These are phyloP conservation scores for Kazachstania bromeliacearum DNA, from an alignment of 805 yeast genomes.

Conservation along the genomic window DNA sequence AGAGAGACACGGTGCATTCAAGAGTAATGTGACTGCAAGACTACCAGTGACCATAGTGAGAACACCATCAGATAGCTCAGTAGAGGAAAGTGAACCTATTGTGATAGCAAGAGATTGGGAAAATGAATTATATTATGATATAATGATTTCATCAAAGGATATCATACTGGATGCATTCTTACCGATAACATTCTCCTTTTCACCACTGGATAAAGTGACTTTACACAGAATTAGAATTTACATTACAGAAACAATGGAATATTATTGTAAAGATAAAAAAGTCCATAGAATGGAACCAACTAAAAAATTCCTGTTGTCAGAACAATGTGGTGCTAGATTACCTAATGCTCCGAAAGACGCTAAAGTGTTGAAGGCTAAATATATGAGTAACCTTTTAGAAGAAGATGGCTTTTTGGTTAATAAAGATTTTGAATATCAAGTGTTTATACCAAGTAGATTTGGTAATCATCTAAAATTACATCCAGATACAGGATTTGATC, in stretches of 20 bases:
- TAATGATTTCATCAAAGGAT: conserved; percentile 81
- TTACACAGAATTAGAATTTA: conserved; percentile 80
- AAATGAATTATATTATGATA: conserved; percentile 80
- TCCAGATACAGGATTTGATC: conserved; percentile 75
- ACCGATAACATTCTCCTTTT: conserved; percentile 75
- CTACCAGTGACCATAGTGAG: conserved; percentile 61
- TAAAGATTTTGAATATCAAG: conserved; percentile 75
- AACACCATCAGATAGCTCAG: conserved; percentile 64
- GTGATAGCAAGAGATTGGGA: conserved; percentile 91
- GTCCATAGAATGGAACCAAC: conserved; percentile 91
- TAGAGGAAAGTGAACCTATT: conserved; percentile 89
- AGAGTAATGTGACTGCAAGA: conserved; percentile 57
- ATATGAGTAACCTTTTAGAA: conserved; percentile 34
- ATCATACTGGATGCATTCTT: conserved; percentile 73
- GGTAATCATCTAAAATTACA: conserved; percentile 51
- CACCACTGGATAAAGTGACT: conserved; percentile 78
- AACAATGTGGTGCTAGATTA: conserved; percentile 57
- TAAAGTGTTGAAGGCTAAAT: conserved; percentile 29
- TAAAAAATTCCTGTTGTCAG: conserved; percentile 68
- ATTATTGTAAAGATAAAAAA: conserved; percentile 73
- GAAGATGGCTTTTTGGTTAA: conserved; percentile 53
- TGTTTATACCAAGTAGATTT: conserved; percentile 68
- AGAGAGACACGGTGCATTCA: conserved; percentile 79
- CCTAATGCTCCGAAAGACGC: conserved; percentile 27
- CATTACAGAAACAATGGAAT: conserved; percentile 82